Evolutionary conservation across 305 asterid genomes (phyloP).

Genomic region (Ruellia speciosa): DNA sequence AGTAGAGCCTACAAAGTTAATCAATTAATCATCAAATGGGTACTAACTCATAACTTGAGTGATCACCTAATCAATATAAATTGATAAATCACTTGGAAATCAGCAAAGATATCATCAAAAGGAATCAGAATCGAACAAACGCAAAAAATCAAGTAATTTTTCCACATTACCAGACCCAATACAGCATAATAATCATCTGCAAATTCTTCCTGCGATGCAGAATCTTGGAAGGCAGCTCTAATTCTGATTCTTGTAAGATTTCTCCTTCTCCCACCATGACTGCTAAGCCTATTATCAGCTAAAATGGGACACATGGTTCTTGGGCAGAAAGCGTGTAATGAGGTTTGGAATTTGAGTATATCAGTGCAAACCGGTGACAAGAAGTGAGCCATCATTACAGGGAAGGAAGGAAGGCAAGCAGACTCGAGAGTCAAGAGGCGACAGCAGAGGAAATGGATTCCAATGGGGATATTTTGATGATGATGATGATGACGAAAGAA

Average conservation of each 20-base stretch:
- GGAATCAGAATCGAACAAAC: background rate
- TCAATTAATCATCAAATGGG: background rate
- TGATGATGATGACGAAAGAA: background rate
- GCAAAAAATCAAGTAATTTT: constrained; percentile 1
- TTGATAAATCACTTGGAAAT: too few relatives aligned
- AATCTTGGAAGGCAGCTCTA: constrained; percentile 53
- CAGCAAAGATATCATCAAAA: background rate
- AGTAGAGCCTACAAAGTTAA: background rate
- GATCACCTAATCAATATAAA: too few relatives aligned
- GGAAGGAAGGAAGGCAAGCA: background rate
- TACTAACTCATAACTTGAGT: too few relatives aligned
- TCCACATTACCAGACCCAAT: constrained; percentile 61
- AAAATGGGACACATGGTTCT: constrained; percentile 31
- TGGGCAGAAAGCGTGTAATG: constrained; percentile 34
- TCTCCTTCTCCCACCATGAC: constrained; percentile 38
- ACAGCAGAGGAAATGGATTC: background rate
- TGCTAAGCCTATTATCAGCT: constrained; percentile 32
- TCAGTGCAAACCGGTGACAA: constrained; percentile 72
- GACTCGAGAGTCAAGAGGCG: too few relatives aligned
- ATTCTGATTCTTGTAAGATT: constrained; percentile 41
- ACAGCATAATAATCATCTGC: constrained; percentile 88
- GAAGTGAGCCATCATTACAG: constrained; percentile 51
- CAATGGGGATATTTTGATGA: background rate
- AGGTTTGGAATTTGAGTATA: constrained; percentile 51
- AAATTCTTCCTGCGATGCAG: constrained; percentile 41